Evolutionary conservation across 2,329 filamentous ascomycete species (phyloP).

Genomic region (Fusarium anguioides): DNA sequence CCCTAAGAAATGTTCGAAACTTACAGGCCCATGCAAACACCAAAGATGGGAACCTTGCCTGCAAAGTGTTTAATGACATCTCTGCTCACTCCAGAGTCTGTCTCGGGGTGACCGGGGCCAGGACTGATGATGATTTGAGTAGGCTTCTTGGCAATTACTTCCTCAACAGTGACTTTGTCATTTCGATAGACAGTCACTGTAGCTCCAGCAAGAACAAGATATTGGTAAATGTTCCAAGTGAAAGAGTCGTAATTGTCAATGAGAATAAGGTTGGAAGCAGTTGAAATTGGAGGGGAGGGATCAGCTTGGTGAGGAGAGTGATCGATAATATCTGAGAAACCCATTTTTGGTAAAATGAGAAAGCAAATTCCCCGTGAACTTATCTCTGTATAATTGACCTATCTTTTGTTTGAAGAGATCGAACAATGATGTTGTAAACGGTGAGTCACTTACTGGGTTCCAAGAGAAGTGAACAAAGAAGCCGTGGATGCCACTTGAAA

Average conservation of each 20-base stretch:
- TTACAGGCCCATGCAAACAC: slow-evolving; percentile 98
- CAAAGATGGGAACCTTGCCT: slow-evolving; percentile 93
- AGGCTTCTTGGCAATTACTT: slow-evolving; percentile 84
- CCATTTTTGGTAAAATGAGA: slow-evolving; percentile 54
- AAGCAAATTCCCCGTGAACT: neutral
- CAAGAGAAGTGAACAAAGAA: slow-evolving; percentile 32
- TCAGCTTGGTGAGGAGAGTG: slow-evolving; percentile 89
- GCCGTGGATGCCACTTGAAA: slow-evolving; percentile 21
- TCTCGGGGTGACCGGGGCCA: slow-evolving; percentile 90
- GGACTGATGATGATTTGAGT: slow-evolving; percentile 96
- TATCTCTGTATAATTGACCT: neutral
- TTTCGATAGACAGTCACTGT: slow-evolving; percentile 91
- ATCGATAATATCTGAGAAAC: slow-evolving; percentile 69
- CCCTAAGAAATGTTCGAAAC: slow-evolving; percentile 47
- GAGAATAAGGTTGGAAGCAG: slow-evolving; percentile 89
- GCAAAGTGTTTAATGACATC: slow-evolving; percentile 91
- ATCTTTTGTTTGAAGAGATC: slow-evolving; percentile 4
- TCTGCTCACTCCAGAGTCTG: slow-evolving; percentile 92
- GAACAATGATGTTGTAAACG: slow-evolving; percentile 26
- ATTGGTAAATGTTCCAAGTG: slow-evolving; percentile 99
- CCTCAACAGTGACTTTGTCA: slow-evolving; percentile 87
- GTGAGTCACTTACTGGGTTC: slow-evolving; percentile 38
- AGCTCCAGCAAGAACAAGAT: slow-evolving; percentile 94
- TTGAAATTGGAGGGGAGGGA: slow-evolving; percentile 76
- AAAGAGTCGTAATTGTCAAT: slow-evolving; percentile 99